Base-by-base conservation (phyloP, 331 rosid species). In the Quercus tomentella region DNA sequence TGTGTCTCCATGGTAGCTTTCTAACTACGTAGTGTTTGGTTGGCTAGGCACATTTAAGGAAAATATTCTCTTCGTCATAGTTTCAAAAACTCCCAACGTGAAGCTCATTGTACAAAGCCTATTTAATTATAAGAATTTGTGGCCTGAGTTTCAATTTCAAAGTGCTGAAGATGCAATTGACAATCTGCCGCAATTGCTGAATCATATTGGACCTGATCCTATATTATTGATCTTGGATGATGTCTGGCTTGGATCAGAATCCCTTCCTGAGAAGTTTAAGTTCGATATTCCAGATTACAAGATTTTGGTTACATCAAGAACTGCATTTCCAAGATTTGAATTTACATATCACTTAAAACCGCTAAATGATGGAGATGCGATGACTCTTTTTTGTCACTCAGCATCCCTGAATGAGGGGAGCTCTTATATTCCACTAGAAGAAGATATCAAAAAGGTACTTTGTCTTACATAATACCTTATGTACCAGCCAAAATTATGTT, bases 301-400 rank as follows among this genome's bases (percentile, higher is more conserved):
- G 85, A 83, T 94, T 62, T 77, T 94, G 90, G 94, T 92, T 69
- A 94, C 97, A 74, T 91, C 98, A 77, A 84, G 92, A 60, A 89
- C 69, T 60, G 79, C 73, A 60, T 87, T 93, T 73, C 84, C 67
- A 28, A 82, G 88, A 72, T 89, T 85, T 68, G 81, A 86, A 71
- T 74, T 81, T 55, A 71, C 74, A 43, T 86, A 37, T 60, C 35
- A 10, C 26, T 70, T 93, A 80, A 15, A 83, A 62, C 75, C 76
- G 6, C 84, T 93, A 75, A 81, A n/a, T 56, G 74, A 68, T 22
- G 81, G 63, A 18, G 79, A 86, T 65, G 86, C 96, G 10, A 52
- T 71, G 41, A 62, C 86, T 55, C 92, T 93, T 81, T 88, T 93
- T 68, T 65, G 28, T 18, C 82, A 83, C 75, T 79, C 74, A 49